Conservation (phyloP, 2,329 filamentous ascomycete species). For the Rhexocercosporidium sp. region DNA sequence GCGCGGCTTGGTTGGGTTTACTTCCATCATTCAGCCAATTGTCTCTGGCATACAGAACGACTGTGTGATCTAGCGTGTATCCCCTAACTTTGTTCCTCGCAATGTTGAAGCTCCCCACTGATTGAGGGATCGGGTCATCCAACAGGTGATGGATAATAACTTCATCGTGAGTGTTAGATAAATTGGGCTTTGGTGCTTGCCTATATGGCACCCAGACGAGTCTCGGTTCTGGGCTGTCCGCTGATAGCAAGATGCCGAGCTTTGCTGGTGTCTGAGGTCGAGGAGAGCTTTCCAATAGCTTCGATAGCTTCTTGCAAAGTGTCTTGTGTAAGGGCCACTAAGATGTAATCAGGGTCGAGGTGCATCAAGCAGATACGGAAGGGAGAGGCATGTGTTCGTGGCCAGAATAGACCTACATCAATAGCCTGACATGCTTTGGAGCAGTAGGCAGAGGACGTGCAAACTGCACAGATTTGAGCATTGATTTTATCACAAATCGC, state of each 20-base stretch:
- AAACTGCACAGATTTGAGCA: conserved; percentile 3
- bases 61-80: conserved; percentile 16
- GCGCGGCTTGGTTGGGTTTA: conserved; percentile 18
- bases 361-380: not conserved
- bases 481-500: conserved; percentile 7
- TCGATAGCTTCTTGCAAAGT: conserved; percentile 9
- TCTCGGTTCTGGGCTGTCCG: conserved; percentile 11
- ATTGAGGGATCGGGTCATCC: not conserved
- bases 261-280: not conserved
- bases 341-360: not conserved
- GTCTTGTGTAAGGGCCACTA: conserved; percentile 14
- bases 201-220: conserved; percentile 10
- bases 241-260: conserved; percentile 10
- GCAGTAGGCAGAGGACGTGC: conserved; percentile 15
- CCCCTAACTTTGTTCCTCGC: conserved; percentile 13
- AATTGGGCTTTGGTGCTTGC: not conserved
- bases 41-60: conserved; percentile 9
- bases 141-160: conserved; percentile 1
- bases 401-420: not conserved
- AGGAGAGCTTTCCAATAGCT: not conserved
- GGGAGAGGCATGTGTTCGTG: not conserved
- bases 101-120: conserved; percentile 16
- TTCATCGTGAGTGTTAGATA: not conserved
- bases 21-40: conserved; percentile 15
- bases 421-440: conserved; percentile 5